phyloP scores from a whole-genome alignment of 345 rosid species.

The Bruguiera sexangula region DNA sequence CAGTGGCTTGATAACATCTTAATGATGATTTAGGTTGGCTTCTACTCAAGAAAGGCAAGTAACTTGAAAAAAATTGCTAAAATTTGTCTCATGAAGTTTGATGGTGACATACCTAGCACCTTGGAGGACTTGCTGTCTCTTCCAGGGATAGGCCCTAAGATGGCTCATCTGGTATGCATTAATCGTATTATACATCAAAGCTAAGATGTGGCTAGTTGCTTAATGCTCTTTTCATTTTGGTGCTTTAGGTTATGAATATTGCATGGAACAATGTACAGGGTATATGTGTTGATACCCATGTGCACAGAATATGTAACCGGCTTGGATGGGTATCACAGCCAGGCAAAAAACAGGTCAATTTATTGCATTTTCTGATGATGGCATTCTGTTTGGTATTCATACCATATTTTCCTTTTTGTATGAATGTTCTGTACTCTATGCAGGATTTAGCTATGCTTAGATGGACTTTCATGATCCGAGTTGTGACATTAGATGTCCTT shows the following conservation, averaged over 20 bases:
- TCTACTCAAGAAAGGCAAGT: constrained; percentile 81
- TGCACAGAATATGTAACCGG: constrained; percentile 87
- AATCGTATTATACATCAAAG: constrained; percentile 5
- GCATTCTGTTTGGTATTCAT: neutral
- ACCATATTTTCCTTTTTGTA: neutral
- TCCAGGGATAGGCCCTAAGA: constrained; percentile 96
- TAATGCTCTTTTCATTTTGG: constrained; percentile 13
- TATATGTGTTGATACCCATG: constrained; percentile 93
- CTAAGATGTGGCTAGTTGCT: neutral
- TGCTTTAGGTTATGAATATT: constrained; percentile 75
- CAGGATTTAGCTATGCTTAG: too few species aligned
- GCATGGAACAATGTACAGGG: constrained; percentile 91
- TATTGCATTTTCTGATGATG: constrained; percentile 1
- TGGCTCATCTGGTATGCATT: constrained; percentile 50
- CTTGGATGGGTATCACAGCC: constrained; percentile 87
- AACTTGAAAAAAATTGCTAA: constrained; percentile 91
- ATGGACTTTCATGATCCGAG: too few species aligned
- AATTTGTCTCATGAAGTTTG: constrained; percentile 66
- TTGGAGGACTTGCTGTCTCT: constrained; percentile 81
- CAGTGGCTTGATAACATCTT: neutral
- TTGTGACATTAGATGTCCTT: too few species aligned
- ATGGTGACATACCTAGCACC: constrained; percentile 82
- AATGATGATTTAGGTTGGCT: constrained; percentile 59
- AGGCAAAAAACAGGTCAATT: constrained; percentile 58
- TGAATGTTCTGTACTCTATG: too few species aligned